Conservation (phyloP, 1,139 yeast species). For the Protomyces inouyei region DNA sequence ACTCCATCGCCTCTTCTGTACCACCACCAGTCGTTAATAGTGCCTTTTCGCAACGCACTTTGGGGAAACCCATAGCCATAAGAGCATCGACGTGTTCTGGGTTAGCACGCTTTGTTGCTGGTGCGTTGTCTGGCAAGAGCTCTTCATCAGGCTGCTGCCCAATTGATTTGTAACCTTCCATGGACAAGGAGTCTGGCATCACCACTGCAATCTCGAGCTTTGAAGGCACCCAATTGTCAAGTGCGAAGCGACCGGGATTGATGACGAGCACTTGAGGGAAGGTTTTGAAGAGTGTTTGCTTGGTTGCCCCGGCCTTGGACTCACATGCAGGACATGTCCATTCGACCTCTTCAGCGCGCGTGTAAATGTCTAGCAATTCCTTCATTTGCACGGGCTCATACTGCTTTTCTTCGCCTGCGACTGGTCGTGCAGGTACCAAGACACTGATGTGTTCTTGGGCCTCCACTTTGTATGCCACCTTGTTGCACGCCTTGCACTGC, state of each 20-base stretch:
- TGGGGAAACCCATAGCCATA: conserved; percentile 82
- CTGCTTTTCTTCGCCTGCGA: conserved; percentile 28
- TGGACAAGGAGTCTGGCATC: conserved; percentile 49
- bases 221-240: conserved; percentile 86
- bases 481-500: conserved; percentile 57
- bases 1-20: conserved; percentile 80
- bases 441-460: conserved; percentile 66
- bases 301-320: conserved; percentile 34
- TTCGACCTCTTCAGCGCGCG: conserved; percentile 55
- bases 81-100: conserved; percentile 53
- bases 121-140: conserved; percentile 39
- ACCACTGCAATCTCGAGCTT: conserved; percentile 71
- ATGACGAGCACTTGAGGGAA: conserved; percentile 68
- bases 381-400: conserved; percentile 52
- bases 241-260: conserved; percentile 71
- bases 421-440: conserved; percentile 48
- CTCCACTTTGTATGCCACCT: conserved; percentile 56
- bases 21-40: conserved; percentile 59
- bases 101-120: conserved; percentile 50
- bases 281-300: conserved; percentile 45
- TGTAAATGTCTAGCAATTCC: conserved; percentile 51
- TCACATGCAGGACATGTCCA: conserved; percentile 64
- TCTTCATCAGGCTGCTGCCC: conserved; percentile 47
- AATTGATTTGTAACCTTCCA: conserved; percentile 41
- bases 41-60: conserved; percentile 60